Base-by-base conservation (phyloP, 192 early-diverging fungal species). In the Linderina pennispora region DNA sequence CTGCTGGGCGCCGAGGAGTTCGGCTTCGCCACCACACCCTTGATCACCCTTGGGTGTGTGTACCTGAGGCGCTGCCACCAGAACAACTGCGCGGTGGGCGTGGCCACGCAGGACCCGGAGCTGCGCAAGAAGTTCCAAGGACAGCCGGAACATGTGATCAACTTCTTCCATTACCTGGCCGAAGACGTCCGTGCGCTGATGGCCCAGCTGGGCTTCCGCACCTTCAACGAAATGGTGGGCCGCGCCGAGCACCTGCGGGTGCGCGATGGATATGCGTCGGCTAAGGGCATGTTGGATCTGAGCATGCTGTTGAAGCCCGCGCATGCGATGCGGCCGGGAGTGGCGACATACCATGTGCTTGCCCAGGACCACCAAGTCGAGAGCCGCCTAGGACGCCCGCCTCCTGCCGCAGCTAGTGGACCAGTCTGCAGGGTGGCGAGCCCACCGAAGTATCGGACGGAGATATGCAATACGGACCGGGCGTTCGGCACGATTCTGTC, bases 1-100 rank as follows among this genome's bases (percentile, higher is more conserved):
- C 76, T 98, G 67, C 81, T 98, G 39, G 96, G 96, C 50, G 96
- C 94, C 40, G 96, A 98, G 65, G 96, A 98, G 77, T 97, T 91
- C 84, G 96, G 96, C 21, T 98, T 98, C 53, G 96, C 96, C 40
- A 98, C 96, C 2, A 88, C 92, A 18, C 96, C 96, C n/a, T 79
- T 98, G 55, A 95, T 98, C 55, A 89, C 92, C 16, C 78, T 97
- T 59, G 96, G 96, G 36, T 97, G 94, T 70, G 90, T 82, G 49
- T 94, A 96, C 85, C 86, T 99, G 89, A 78, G 93, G 34, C 90
- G 91, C 48, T 87, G 80, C 71, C 82, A 86, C 61, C 71, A 85
- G 58, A 96, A 96, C 75, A 96, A 89, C 59, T 98, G 96, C 46
- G 88, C 96, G 15, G 96, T 98, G 28, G 96, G 96, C 54, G 83